phyloP scores from a whole-genome alignment of 257 asterid genomes.

The Ophiorrhiza pumila region DNA sequence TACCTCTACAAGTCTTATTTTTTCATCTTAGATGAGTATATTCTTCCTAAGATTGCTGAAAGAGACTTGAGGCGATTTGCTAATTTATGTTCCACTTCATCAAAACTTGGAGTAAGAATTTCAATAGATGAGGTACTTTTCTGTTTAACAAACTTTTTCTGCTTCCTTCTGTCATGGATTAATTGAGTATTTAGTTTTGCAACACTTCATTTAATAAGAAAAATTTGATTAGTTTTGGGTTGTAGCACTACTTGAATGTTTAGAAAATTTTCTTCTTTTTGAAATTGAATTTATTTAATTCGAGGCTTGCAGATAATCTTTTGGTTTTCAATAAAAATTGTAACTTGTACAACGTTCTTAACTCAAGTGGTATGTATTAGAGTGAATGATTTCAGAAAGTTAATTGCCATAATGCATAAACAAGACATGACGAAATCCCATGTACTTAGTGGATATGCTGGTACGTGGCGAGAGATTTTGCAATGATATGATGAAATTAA shows the following conservation, averaged over 20 bases:
- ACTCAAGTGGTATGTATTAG: no score
- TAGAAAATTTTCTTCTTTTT: background rate
- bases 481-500: no score
- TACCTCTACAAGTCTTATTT: constrained; percentile 22
- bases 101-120: constrained; percentile 43
- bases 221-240: background rate
- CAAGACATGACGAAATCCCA: background rate
- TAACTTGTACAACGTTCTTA: background rate
- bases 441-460: background rate
- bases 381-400: no score
- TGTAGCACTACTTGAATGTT: background rate
- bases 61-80: constrained; percentile 70
- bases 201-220: background rate
- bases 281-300: background rate
- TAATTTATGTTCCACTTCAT: constrained; percentile 65
- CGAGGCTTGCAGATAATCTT: background rate
- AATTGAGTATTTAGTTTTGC: background rate
- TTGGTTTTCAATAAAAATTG: no score
- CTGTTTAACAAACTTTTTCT: background rate
- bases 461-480: no score
- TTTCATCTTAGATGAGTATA: constrained; percentile 76
- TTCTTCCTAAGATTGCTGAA: constrained; percentile 94
- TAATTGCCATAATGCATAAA: no score
- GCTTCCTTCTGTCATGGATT: constrained; percentile 1
- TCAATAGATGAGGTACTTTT: constrained; percentile 54